A percentile compares a stretch with the other conserved stretches of the same genome.
Evolutionary conservation across 495 filamentous ascomycete genomes (phyloP).

Genomic region (Neurospora terricola): DNA sequence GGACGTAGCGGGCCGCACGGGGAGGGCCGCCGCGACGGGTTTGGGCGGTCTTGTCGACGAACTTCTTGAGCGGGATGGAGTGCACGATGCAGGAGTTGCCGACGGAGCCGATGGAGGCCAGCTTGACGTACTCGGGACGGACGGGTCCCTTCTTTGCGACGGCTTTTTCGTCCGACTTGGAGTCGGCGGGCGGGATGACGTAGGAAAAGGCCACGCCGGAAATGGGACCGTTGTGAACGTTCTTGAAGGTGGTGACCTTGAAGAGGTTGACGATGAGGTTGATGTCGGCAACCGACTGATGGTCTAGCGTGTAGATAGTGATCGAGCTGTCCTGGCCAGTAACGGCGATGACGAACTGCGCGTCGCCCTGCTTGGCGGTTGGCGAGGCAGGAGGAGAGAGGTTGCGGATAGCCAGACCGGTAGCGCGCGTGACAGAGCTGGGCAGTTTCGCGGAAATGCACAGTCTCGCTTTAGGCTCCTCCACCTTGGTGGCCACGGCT

Average conservation of each 20-base stretch:
- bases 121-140: constrained; percentile 54
- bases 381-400: constrained; percentile 44
- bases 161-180: constrained; percentile 13
- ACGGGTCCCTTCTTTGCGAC: constrained; percentile 13
- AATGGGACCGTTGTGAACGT: constrained; percentile 76
- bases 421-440: constrained; percentile 38
- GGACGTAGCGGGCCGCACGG: constrained; percentile 51
- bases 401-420: constrained; percentile 64
- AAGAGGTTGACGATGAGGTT: constrained; percentile 48
- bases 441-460: constrained; percentile 33
- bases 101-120: constrained; percentile 71
- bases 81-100: constrained; percentile 81
- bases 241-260: constrained; percentile 51
- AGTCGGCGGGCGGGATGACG: constrained; percentile 43
- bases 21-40: constrained; percentile 34
- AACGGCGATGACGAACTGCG: constrained; percentile 72
- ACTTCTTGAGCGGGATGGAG: constrained; percentile 57
- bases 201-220: constrained; percentile 75
- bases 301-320: constrained; percentile 62
- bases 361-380: constrained; percentile 37
- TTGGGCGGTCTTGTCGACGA: constrained; percentile 34
- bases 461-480: constrained; percentile 31
- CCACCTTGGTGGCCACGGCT: neutral
- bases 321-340: constrained; percentile 78
- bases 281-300: constrained; percentile 30